phyloP scores from a whole-genome alignment of 2,329 filamentous ascomycete species.

The Grosmannia penicillata region DNA sequence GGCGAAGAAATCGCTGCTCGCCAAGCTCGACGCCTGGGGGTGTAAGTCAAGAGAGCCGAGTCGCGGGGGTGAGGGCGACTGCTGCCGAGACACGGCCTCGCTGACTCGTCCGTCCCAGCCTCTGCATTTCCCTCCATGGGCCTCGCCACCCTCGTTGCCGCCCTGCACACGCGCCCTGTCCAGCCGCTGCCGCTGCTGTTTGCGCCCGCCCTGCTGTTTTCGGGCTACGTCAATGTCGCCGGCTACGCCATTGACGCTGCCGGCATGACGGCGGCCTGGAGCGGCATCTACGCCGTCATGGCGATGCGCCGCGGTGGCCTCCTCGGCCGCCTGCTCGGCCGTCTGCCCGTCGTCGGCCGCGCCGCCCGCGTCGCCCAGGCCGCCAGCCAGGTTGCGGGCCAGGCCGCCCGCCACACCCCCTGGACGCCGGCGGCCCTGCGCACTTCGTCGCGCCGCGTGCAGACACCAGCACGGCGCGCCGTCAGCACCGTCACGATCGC shows the following conservation, averaged over 20 bases:
- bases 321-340: no score
- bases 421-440: slow-evolving; percentile 15
- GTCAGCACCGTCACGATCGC: slow-evolving; percentile 36
- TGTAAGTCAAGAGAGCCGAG: no score
- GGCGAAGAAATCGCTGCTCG: slow-evolving; percentile 4
- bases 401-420: slow-evolving; percentile 4
- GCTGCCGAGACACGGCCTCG: no score
- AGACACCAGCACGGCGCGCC: slow-evolving; percentile 24
- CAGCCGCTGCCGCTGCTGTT: slow-evolving; percentile 34
- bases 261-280: slow-evolving; percentile 39
- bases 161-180: slow-evolving; percentile 40
- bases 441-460: slow-evolving; percentile 22
- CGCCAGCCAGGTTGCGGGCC: slow-evolving; percentile 8
- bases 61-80: no score
- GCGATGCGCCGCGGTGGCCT: slow-evolving; percentile 29
- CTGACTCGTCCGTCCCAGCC: no score
- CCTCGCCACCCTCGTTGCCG: slow-evolving; percentile 39
- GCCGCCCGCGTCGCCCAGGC: background rate
- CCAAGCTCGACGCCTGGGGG: slow-evolving; percentile 13
- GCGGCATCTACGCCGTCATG: slow-evolving; percentile 40
- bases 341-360: no score
- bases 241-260: slow-evolving; percentile 43
- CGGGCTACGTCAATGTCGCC: slow-evolving; percentile 43
- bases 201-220: slow-evolving; percentile 37
- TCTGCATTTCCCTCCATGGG: slow-evolving; percentile 38